Base-by-base conservation (phyloP, 129 eudicot species). In the Gnaphalium uliginosum region DNA sequence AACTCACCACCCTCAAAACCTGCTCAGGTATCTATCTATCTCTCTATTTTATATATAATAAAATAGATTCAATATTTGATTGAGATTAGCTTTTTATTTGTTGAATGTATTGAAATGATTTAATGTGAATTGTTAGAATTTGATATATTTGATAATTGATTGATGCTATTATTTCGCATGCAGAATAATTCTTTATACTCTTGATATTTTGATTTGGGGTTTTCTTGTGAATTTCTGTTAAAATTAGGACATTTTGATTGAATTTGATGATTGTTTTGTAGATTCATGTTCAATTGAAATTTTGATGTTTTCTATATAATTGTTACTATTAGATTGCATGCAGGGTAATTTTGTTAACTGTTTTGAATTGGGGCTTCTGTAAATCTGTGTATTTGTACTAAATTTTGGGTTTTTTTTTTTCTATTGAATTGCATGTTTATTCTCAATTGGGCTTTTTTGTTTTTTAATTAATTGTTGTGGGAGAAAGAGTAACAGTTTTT, bases 1-100 rank as follows among this genome's bases (percentile, higher is more conserved):
- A 93, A 87, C 93, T 93, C 69, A 76, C 91, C 65, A 84, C 92
- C 26, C 85, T 85, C 63, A 88, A 85, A 29, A 87, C 88, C 56
- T 93, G 96, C 65, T 88, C 98, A 10, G 98, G 98, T 93, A 77
- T 23, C 50, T 54, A 6, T 39, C 4, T 10, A 0, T 30, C 4
- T 15, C 4, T 3, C 62, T 2, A 17, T 29, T 11, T 26, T 66
- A 14, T 29, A 8, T 5, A 3, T 19, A 48, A 35, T 21, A 23
- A 65, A 10, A 46, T n/a, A 30, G 21, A 3, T 57, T 54, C 0
- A 29, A 6, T n/a, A 6, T 19, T 22, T 54, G 21, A 66, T 81
- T 35, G 2, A 2, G 21, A 6, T 33, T 63, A 8, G 18, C 61
- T 1, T 18, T 17, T 39, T n/a, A 39, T 66, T 25, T 32, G 26